Base-by-base conservation (phyloP, 139 green algal species). In the Ettlia oleoabundans region DNA sequence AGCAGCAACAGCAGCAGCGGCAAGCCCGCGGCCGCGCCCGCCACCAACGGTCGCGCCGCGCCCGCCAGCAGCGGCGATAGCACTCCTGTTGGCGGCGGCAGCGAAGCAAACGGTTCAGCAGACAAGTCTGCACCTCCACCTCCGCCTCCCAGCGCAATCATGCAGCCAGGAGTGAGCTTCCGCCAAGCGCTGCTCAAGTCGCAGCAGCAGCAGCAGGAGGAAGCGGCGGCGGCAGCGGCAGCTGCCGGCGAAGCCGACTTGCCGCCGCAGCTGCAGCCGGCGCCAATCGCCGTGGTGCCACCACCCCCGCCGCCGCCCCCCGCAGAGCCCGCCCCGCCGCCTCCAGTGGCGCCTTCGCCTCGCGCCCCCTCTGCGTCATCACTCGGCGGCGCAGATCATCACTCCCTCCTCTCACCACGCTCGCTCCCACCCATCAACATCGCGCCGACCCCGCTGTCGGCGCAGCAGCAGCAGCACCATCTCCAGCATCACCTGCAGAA, bases 111-210 rank as follows among this genome's bases (percentile, higher is more conserved):
- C 35, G 78, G 78, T 24, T 18, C 33, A 47, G 41, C 55, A 42
- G 41, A 77, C 3, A 72, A 82, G 82, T 19, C 81, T 15, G 82
- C 75, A 24, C 2, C 41, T 1, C 28, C 71, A 38, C 37, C 81
- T 37, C 28, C 81, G 4, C 69, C 51, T 47, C 70, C 82, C 24
- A 22, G 13, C 9, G 61, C 51, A 53, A 76, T 72, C 35, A 76
- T 64, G 53, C 69, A 70, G 67, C 66, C 81, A 4, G 73, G 73
- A 1, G 70, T 85, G 15, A 73, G 43, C 43, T 85, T 85, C 73
- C 52, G 81, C 3, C 67, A 76, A 24, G 81, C 81, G 6, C 73
- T 85, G 52, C 81, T 85, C 2, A 82, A 82, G 63, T 35, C 10
- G 21, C 81, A 62, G 78, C 78, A 70, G 78, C 51, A 69, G 66